Evolutionary conservation across 192 early-diverging fungal species (phyloP).

Genomic region (Glomus cerebriforme): DNA sequence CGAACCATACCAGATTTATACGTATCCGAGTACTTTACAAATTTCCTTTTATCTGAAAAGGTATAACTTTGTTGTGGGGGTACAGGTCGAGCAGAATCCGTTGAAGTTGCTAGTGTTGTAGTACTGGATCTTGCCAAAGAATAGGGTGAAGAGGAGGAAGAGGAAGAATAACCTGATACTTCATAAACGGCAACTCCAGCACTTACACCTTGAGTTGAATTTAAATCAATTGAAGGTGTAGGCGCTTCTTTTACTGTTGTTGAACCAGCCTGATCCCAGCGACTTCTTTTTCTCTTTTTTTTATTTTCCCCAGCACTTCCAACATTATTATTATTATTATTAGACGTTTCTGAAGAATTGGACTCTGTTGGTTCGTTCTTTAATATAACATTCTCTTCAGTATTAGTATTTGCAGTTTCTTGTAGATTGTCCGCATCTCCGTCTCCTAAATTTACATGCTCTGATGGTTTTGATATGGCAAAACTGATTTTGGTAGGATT

Average conservation of each 20-base stretch:
- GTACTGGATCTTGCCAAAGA: background rate
- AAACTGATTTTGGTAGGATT: too few species aligned
- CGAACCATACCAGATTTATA: constrained; percentile 37
- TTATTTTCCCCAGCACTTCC: constrained; percentile 4
- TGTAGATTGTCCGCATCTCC: too few species aligned
- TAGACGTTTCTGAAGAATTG: background rate
- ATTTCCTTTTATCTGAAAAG: constrained; percentile 24
- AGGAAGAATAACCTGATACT: too few species aligned
- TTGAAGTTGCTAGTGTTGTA: background rate
- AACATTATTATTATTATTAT: too few species aligned
- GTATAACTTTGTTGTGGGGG: constrained; percentile 18
- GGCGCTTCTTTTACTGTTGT: background rate
- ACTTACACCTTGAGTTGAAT: background rate
- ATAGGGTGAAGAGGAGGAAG: background rate
- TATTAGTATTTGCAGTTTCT: too few species aligned
- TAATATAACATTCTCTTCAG: too few species aligned
- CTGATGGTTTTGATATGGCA: too few species aligned
- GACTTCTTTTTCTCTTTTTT: constrained; percentile 35
- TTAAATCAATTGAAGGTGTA: background rate
- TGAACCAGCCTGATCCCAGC: constrained; percentile 32
- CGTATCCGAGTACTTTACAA: constrained; percentile 35
- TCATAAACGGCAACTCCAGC: background rate
- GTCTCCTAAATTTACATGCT: too few species aligned
- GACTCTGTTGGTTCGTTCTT: too few species aligned
- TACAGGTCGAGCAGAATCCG: background rate